A percentile compares a stretch with the other conserved stretches of the same genome.
These are phyloP conservation scores for Ogataea thermomethanolica DNA, from an alignment of 805 yeast genomes.

Conservation along the genomic window DNA sequence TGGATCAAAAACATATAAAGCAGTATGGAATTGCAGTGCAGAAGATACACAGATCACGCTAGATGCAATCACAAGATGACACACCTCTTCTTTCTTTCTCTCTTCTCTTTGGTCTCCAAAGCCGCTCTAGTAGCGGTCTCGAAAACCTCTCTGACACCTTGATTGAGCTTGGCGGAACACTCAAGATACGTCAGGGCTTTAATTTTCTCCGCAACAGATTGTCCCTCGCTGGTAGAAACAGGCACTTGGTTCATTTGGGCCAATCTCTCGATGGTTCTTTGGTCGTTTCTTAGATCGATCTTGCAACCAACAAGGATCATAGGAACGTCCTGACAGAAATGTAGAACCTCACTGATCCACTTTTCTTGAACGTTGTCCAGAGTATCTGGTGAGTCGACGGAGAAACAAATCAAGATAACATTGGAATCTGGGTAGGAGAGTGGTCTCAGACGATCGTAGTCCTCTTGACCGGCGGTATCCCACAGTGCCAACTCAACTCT, in stretches of 20 bases:
- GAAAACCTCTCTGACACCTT: conserved; percentile 90
- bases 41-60: background rate
- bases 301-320: conserved; percentile 91
- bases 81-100: conserved; percentile 65
- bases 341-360: conserved; percentile 92
- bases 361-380: conserved; percentile 91
- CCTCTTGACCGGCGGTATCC: conserved; percentile 99
- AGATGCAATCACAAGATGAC: conserved; percentile 47
- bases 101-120: conserved; percentile 58
- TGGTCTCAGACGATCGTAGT: conserved; percentile 90
- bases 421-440: conserved; percentile 89
- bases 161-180: conserved; percentile 89
- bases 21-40: background rate
- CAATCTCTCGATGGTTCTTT: conserved; percentile 69
- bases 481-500: conserved; percentile 90
- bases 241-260: conserved; percentile 76
- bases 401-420: conserved; percentile 87
- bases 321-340: conserved; percentile 93
- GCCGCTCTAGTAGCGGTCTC: conserved; percentile 93
- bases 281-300: conserved; percentile 82
- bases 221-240: conserved; percentile 78
- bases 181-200: conserved; percentile 85
- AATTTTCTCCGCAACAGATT: conserved; percentile 81
- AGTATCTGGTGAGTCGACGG: conserved; percentile 88
- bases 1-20: conserved; percentile 14